These are phyloP conservation scores for Malbranchea zuffiana DNA, from an alignment of 2,329 filamentous ascomycete genomes.

Conservation along the genomic window DNA sequence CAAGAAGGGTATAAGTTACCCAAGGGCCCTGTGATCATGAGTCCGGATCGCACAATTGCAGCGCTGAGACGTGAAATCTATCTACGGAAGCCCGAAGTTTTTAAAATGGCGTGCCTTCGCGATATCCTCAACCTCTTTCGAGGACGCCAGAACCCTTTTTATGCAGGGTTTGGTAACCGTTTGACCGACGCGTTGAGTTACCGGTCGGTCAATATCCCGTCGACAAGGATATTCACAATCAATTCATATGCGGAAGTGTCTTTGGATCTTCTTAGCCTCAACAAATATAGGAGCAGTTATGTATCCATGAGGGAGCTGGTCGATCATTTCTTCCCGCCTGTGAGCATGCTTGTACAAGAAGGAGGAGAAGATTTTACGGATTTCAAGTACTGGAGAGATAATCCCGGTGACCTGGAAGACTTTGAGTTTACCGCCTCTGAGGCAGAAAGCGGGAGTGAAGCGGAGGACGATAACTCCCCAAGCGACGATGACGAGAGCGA, in stretches of 20 bases:
- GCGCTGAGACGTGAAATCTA: slow-evolving; percentile 88
- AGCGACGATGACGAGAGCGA: slow-evolving; percentile 44
- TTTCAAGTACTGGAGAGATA: slow-evolving; percentile 91
- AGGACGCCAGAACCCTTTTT: slow-evolving; percentile 69
- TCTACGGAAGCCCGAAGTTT: slow-evolving; percentile 89
- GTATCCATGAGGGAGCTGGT: slow-evolving; percentile 95
- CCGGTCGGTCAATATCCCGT: slow-evolving; percentile 87
- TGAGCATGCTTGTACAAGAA: slow-evolving; percentile 72
- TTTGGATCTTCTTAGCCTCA: slow-evolving; percentile 76
- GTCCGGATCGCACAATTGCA: slow-evolving; percentile 87
- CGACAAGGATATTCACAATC: slow-evolving; percentile 93
- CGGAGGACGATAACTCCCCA: slow-evolving; percentile 37
- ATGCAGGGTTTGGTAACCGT: slow-evolving; percentile 92
- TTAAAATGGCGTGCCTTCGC: slow-evolving; percentile 96
- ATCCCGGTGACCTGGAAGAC: slow-evolving; percentile 71
- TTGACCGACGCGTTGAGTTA: slow-evolving; percentile 95
- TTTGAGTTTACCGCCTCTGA: slow-evolving; percentile 74
- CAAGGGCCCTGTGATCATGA: slow-evolving; percentile 85
- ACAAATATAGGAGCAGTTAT: slow-evolving; percentile 93
- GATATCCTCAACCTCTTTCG: slow-evolving; percentile 87
- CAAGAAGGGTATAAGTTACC: slow-evolving; percentile 82
- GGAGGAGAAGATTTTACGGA: slow-evolving; percentile 94
- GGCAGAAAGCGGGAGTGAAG: slow-evolving; percentile 42
- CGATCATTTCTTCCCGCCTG: slow-evolving; percentile 94
- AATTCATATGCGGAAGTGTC: slow-evolving; percentile 96